A percentile compares a stretch with the other conserved stretches of the same genome.
These are phyloP conservation scores for Geotrichum histeridarum DNA, from an alignment of 1,139 yeast genomes.

Conservation along the genomic window DNA sequence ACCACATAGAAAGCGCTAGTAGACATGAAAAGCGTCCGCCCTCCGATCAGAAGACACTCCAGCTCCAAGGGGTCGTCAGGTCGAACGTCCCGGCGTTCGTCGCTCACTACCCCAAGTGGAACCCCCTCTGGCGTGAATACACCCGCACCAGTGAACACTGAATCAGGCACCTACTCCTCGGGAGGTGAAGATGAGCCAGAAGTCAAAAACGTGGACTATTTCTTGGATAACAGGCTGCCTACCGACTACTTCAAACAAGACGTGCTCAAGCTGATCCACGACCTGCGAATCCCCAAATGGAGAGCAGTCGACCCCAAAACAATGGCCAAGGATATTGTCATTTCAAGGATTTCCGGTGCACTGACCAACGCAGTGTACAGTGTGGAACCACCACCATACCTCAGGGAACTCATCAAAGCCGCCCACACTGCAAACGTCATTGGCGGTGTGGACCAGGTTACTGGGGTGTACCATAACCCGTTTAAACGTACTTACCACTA, in stretches of 20 bases:
- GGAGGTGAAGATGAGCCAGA: conserved; percentile 27
- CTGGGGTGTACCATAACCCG: conserved; percentile 14
- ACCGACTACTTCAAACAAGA: conserved; percentile 80
- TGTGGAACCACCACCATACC: conserved; percentile 42
- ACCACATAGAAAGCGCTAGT: neutral
- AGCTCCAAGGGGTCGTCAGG: neutral
- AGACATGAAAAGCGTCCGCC: conserved; percentile 10
- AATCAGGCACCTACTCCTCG: conserved; percentile 11
- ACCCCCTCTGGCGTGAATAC: conserved; percentile 16
- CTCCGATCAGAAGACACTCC: neutral
- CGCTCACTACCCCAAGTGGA: neutral
- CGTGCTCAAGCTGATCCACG: conserved; percentile 58
- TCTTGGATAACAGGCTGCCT: conserved; percentile 52
- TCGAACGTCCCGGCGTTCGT: neutral
- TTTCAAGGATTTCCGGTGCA: conserved; percentile 81
- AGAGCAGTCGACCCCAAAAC: conserved; percentile 40
- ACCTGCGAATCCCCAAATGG: conserved; percentile 75
- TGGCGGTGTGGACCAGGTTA: conserved; percentile 19
- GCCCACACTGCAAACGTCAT: conserved; percentile 19
- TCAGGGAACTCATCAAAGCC: conserved; percentile 31
- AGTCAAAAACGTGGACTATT: conserved; percentile 19
- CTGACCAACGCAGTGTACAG: conserved; percentile 85
- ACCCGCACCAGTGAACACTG: conserved; percentile 10
- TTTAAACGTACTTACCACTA: conserved; percentile 28
- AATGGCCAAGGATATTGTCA: conserved; percentile 42